phyloP scores from a whole-genome alignment of 345 rosid genomes.

The Euphorbia tirucalli region DNA sequence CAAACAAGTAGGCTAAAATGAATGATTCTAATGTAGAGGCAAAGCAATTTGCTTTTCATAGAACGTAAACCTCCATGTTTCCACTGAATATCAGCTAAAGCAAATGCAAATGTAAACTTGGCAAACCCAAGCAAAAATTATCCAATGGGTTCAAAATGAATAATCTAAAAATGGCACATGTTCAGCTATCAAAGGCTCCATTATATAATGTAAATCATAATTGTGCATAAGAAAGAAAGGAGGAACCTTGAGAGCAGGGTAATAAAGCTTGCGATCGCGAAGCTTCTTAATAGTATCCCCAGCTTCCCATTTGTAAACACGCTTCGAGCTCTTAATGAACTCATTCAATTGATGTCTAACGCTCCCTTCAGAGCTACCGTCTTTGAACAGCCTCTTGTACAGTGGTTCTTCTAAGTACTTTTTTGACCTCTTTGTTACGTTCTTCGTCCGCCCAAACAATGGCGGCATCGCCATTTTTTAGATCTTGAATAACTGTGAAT shows the following conservation, averaged over 20 bases:
- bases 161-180: neutral
- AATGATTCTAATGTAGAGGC: neutral
- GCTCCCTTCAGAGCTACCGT: conserved; percentile 63
- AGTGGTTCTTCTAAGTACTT: conserved; percentile 89
- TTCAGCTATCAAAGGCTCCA: neutral
- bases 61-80: neutral
- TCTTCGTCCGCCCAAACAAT: conserved; percentile 64
- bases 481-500: neutral
- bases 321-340: conserved; percentile 79
- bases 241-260: conserved; percentile 83
- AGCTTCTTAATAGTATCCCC: conserved; percentile 84
- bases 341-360: conserved; percentile 69
- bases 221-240: neutral
- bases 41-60: neutral
- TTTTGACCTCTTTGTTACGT: conserved; percentile 59
- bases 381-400: conserved; percentile 61
- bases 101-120: neutral
- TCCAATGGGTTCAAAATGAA: neutral
- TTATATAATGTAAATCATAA: neutral
- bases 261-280: conserved; percentile 63
- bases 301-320: conserved; percentile 94
- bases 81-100: neutral
- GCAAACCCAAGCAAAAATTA: neutral
- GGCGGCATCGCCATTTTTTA: conserved; percentile 56
- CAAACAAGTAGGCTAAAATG: neutral